Evolutionary conservation across 2,329 filamentous ascomycete genomes (phyloP).

Genomic region (Colletotrichum magnum): DNA sequence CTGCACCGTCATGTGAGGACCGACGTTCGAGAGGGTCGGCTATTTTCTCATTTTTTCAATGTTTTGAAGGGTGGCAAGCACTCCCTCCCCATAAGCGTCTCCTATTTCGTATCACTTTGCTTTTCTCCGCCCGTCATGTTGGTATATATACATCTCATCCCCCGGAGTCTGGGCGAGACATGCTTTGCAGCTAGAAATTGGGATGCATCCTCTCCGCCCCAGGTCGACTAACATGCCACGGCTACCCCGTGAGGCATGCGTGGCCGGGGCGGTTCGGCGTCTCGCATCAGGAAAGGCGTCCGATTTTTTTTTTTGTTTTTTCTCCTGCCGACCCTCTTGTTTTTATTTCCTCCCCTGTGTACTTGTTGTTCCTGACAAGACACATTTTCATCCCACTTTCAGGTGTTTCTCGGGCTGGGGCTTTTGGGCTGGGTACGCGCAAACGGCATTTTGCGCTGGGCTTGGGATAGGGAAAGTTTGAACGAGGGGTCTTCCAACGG

Average conservation of each 20-base stretch:
- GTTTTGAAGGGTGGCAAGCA: neutral
- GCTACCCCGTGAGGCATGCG: neutral
- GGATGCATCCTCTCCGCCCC: constrained; percentile 16
- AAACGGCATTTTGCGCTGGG: neutral
- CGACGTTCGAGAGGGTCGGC: too few relatives aligned
- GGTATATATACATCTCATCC: constrained; percentile 4
- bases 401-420: constrained; percentile 7
- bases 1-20: constrained; percentile 74
- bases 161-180: constrained; percentile 10
- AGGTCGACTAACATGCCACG: neutral
- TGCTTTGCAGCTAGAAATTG: constrained; percentile 21
- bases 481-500: neutral
- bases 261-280: constrained; percentile 18
- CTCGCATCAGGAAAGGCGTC: constrained; percentile 30
- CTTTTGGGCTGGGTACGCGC: neutral
- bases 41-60: too few relatives aligned
- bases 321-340: neutral
- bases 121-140: neutral
- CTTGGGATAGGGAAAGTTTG: neutral
- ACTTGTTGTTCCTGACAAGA: neutral
- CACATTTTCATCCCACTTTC: neutral
- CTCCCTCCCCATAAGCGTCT: neutral
- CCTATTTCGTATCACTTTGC: neutral
- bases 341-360: neutral
- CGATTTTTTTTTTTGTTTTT: neutral